Evolutionary conservation across 139 green algal species (phyloP), one percentile per base, ranked within the genome.

Genomic region (Yamagishiella unicocca): DNA sequence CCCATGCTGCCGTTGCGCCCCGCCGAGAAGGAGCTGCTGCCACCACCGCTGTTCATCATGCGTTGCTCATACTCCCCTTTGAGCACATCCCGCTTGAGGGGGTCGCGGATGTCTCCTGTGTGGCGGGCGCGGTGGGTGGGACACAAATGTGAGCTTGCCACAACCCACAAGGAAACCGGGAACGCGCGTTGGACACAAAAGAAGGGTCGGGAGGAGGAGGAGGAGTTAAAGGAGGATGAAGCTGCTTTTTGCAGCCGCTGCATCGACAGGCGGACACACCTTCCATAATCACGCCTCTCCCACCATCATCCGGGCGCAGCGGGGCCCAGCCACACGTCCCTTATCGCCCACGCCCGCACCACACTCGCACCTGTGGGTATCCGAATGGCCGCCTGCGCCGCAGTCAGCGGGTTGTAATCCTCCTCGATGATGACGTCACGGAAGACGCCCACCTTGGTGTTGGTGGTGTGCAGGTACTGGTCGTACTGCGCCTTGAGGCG

Each of bases 401-500:
- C 68, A 0, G 45, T 31, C 6, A 95, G 83, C 2, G 93, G 93
- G 88, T 96, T 87, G 84, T 96, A 96, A 73, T 95, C 91, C 35
- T 72, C 37, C 84, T 94, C 90, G 37, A 93, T 92, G 71, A 95
- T 91, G n/a, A 95, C 92, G 53, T 95, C 93, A 4, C 91, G 50
- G 89, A 91, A 95, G 53, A 95, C 88, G 46, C 74, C 74, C 19
- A 91, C 74, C 82, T 94, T 95, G 27, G 85, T 92, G 90, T 94
- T 94, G 70, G 81, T 93, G 61, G 90, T 90, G 67, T 79, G 70
- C 29, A 95, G 70, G 84, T 93, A 95, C 4, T 83, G 75, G 33
- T 85, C 71, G n/a, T 90, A 90, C 33, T 92, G 89, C 24, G 12
- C 62, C 42, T 90, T 68, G 33, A 93, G 85, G 3, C 82, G 88